These are phyloP conservation scores for Torulaspora franciscae DNA, from an alignment of 805 yeast species.

Conservation along the genomic window DNA sequence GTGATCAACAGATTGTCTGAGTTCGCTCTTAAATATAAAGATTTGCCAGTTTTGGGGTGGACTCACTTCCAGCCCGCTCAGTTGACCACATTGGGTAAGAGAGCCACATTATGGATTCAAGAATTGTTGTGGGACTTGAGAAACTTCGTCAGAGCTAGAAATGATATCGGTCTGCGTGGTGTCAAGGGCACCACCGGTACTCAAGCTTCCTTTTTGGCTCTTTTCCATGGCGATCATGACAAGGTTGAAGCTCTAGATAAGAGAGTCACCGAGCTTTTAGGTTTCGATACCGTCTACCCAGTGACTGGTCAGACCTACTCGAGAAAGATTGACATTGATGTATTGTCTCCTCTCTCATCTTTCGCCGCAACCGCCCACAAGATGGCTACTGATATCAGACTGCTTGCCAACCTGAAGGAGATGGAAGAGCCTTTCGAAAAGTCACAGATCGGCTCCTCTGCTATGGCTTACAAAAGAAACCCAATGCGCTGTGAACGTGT, in stretches of 20 bases:
- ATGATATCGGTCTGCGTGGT: slow-evolving; percentile 94
- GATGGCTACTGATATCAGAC: slow-evolving; percentile 94
- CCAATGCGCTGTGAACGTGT: slow-evolving; percentile 99
- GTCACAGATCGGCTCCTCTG: slow-evolving; percentile 96
- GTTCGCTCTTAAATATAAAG: slow-evolving; percentile 89
- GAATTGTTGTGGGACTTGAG: slow-evolving; percentile 97
- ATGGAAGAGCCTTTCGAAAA: slow-evolving; percentile 97
- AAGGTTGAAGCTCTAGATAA: slow-evolving; percentile 90
- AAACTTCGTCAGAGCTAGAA: slow-evolving; percentile 91
- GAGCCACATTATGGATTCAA: slow-evolving; percentile 97
- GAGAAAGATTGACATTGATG: slow-evolving; percentile 95
- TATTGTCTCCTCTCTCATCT: slow-evolving; percentile 85
- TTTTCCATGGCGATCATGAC: slow-evolving; percentile 95
- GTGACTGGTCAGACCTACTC: slow-evolving; percentile 99
- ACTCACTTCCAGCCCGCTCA: slow-evolving; percentile 99
- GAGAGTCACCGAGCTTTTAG: slow-evolving; percentile 86
- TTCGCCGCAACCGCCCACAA: slow-evolving; percentile 96
- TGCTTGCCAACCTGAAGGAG: slow-evolving; percentile 94
- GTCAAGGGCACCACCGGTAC: slow-evolving; percentile 99
- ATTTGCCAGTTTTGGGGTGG: slow-evolving; percentile 96
- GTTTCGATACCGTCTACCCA: slow-evolving; percentile 93
- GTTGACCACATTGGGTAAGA: slow-evolving; percentile 96
- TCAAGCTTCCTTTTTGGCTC: slow-evolving; percentile 90
- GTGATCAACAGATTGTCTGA: slow-evolving; percentile 85
- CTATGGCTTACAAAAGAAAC: slow-evolving; percentile 99